phyloP scores from a whole-genome alignment of 2,329 filamentous ascomycete genomes.

The Purpureocillium lavendulum region DNA sequence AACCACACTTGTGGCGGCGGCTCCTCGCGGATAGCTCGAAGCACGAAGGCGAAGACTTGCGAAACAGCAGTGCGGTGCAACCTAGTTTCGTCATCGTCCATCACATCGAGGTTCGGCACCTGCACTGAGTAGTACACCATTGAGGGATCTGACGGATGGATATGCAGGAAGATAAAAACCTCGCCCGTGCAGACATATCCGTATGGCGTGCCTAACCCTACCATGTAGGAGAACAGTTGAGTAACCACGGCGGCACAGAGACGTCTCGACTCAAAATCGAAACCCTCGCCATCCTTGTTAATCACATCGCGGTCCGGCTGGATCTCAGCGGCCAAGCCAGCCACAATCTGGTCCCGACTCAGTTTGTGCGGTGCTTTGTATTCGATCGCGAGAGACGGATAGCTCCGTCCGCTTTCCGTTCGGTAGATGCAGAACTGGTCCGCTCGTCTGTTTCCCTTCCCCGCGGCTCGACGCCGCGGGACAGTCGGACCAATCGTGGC shows the following conservation, averaged over 20 bases:
- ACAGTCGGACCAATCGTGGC: not conserved
- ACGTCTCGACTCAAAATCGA: conserved; percentile 16
- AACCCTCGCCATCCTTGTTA: conserved; percentile 20
- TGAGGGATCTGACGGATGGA: conserved; percentile 20
- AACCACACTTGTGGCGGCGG: too few relatives aligned
- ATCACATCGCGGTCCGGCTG: conserved; percentile 21
- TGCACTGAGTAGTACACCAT: conserved; percentile 22
- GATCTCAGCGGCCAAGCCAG: conserved; percentile 25
- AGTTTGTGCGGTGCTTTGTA: conserved; percentile 25
- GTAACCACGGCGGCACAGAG: conserved; percentile 27
- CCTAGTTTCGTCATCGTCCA: conserved; percentile 22
- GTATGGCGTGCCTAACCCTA: conserved; percentile 23
- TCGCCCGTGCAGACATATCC: conserved; percentile 26
- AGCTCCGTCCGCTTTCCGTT: not conserved
- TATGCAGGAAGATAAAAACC: conserved; percentile 24
- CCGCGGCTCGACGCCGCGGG: conserved; percentile 10
- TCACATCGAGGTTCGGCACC: conserved; percentile 24
- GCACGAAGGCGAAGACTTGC: too few relatives aligned
- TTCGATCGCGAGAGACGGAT: not conserved
- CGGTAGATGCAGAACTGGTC: conserved; percentile 22
- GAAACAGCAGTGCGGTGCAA: too few relatives aligned
- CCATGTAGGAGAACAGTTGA: conserved; percentile 31
- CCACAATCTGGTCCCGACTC: conserved; percentile 19
- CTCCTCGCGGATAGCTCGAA: too few relatives aligned
- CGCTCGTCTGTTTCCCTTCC: conserved; percentile 19